Conservation (phyloP, 306 rosid species). For the peach (Prunus persica) region Prunus_persica_NCBIv2 NC_034011.1:20836001-20836500, state of each 20-base stretch:
- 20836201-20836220: slow-evolving; percentile 66
- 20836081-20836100: slow-evolving; percentile 80
- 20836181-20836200: slow-evolving; percentile 63
- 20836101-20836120: slow-evolving; percentile 86
- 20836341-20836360: slow-evolving; percentile 34
- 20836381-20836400: slow-evolving; percentile 42
- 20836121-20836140: slow-evolving; percentile 87
- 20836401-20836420: slow-evolving; percentile 49
- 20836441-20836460: slow-evolving; percentile 19
- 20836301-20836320: not conserved
- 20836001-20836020: not conserved
- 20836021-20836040: slow-evolving; percentile 67
- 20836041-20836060: slow-evolving; percentile 66
- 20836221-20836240: slow-evolving; percentile 66
- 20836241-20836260: slow-evolving; percentile 45
- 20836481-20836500: not conserved
- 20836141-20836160: slow-evolving; percentile 78
- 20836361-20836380: slow-evolving; percentile 56
- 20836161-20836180: slow-evolving; percentile 77
- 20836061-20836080: slow-evolving; percentile 61
- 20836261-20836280: not conserved
- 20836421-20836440: slow-evolving; percentile 39
- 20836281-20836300: not conserved
- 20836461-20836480: not conserved
- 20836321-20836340: not conserved